A percentile compares a stretch with the other conserved stretches of the same genome.
These are phyloP conservation scores for Ottelia alismoides DNA, from an alignment of 106 monocot species.

Conservation along the genomic window DNA sequence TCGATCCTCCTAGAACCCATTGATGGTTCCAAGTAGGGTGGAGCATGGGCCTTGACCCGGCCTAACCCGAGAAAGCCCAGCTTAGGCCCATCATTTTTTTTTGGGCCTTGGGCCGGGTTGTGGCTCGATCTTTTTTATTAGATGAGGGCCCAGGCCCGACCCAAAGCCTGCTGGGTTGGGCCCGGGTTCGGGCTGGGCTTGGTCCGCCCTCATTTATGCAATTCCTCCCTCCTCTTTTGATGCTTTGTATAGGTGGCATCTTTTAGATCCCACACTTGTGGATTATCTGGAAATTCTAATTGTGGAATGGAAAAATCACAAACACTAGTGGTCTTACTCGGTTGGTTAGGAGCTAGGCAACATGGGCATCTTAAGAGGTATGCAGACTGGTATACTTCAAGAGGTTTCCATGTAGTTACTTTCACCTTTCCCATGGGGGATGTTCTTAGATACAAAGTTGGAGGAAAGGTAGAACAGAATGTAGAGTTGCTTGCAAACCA, in stretches of 20 bases:
- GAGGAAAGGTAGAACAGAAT: constrained; percentile 53
- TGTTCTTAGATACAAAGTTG: constrained; percentile 59
- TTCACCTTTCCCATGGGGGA: constrained; percentile 86
- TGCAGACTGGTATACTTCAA: constrained; percentile 91
- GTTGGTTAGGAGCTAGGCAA: constrained; percentile 91
- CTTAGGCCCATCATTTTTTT: no score
- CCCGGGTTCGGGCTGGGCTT: constrained; percentile 8
- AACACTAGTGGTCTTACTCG: constrained; percentile 81
- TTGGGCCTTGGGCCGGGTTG: no score
- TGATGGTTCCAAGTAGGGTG: no score
- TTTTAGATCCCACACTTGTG: constrained; percentile 36
- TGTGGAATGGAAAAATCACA: constrained; percentile 36
- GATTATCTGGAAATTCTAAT: constrained; percentile 2
- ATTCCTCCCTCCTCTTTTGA: constrained; percentile 27
- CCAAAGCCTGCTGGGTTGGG: constrained; percentile 7
- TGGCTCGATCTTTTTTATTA: no score
- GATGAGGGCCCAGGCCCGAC: no score
- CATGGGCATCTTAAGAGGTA: constrained; percentile 80
- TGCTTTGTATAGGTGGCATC: constrained; percentile 67
- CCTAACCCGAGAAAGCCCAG: no score
- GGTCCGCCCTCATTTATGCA: constrained; percentile 6
- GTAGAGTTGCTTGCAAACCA: constrained; percentile 56
- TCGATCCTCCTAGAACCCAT: no score
- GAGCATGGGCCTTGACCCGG: no score
- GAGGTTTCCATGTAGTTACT: constrained; percentile 78